Evolutionary conservation across 805 yeast genomes (phyloP), one percentile per base, ranked within the genome.

Genomic region (Kazachstania africana): DNA sequence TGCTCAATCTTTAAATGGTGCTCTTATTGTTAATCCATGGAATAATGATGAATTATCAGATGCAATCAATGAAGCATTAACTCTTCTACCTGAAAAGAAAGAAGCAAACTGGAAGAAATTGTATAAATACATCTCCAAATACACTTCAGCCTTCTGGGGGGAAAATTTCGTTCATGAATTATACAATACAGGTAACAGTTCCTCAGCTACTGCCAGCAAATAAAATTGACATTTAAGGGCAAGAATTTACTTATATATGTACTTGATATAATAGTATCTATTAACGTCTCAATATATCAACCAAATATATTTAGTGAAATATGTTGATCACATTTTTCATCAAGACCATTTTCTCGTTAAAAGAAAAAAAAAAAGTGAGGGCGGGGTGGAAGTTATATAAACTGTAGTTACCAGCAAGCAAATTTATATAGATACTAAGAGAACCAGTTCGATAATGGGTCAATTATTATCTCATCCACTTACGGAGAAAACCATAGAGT

Each of bases 111-210:
- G 85, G 62, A 70, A 76, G 31, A 82, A 82, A 57, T 66, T 91
- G 57, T 84, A 84, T 64, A 72, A 68, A 40, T 91, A 91, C 53
- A 84, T 91, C 40, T 73, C 82, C 26, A 88, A 93, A 61, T 91
- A 87, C 54, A 91, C 99, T 9, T 81, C 95, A 18, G 84, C 83
- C 8, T 91, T 74, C 55, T 91, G 99, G 99, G 97, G 97, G 32
- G 94, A 85, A 55, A 81, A 77, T 45, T 91, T 91, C 57, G 97
- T 91, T 26, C 75, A 76, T 45, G 99, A 91, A 55, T 62, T 91
- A 48, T 66, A 59, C 43, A 73, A 69, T 28, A 45, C 48, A n/a
- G 36, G 39, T 16, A 27, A 16, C 17, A 34, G 31, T 22, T 14
- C 23, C 6, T 16, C 28, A 8, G 26, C 36, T 1, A 23, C 20